Evolutionary conservation across 768 basidiomycete genomes (phyloP).

Genomic region (Pluteus cervinus): DNA sequence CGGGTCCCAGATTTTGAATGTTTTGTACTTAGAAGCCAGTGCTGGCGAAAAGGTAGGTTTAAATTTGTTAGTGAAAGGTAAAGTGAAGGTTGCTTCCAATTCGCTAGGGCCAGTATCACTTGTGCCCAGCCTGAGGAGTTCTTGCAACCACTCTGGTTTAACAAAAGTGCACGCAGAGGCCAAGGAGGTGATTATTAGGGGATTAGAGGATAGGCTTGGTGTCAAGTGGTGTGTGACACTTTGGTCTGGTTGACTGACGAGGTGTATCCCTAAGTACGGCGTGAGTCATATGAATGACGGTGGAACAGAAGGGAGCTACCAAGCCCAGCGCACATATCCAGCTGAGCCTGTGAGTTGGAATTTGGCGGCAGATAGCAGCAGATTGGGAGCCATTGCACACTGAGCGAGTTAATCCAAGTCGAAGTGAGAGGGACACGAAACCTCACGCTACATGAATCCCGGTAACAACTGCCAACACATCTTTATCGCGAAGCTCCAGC

Average conservation of each 20-base stretch:
- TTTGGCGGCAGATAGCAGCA: conserved; percentile 40
- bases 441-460: conserved; percentile 43
- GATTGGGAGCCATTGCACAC: conserved; percentile 45
- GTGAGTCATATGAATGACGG: neutral
- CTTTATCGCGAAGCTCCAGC: conserved; percentile 46
- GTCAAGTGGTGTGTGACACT: conserved; percentile 63
- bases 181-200: conserved; percentile 51
- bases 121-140: conserved; percentile 48
- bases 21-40: conserved; percentile 42
- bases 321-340: too few species aligned
- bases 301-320: conserved; percentile 10
- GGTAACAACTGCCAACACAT: conserved; percentile 40
- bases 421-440: neutral
- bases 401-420: conserved; percentile 13
- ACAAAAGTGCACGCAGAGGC: conserved; percentile 54
- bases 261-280: conserved; percentile 42
- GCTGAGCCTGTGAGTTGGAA: too few species aligned
- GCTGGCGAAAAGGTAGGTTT: conserved; percentile 51
- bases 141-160: conserved; percentile 61
- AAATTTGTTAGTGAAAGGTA: conserved; percentile 50
- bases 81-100: conserved; percentile 44
- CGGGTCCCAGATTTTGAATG: conserved; percentile 57
- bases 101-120: conserved; percentile 25
- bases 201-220: conserved; percentile 40
- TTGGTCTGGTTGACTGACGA: conserved; percentile 37